Evolutionary conservation across 2,329 filamentous ascomycete genomes (phyloP), one percentile per base, ranked within the genome.

Genomic region (Trichocomaceae sp.): DNA sequence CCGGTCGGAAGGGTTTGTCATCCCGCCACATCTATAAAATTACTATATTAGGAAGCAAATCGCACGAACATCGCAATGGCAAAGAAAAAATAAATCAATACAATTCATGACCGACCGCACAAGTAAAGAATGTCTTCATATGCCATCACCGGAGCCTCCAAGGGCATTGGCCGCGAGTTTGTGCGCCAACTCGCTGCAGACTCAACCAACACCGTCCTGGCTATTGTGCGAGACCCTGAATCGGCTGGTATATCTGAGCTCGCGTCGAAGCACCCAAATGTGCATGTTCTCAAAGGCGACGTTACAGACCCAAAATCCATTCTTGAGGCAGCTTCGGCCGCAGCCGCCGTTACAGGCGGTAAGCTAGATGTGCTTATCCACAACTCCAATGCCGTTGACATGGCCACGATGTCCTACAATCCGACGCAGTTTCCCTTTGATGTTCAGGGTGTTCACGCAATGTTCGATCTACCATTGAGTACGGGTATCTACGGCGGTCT

Each of bases 331-430:
- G 71, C 70, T 17, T 59, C 62, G 2, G 58, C 63, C 31, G 61
- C 64, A 15, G 59, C 68, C 12, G 52, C 60, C n/a, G 61, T 75
- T 54, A 72, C 69, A 5, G 65, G 62, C 20, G 71, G 71, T 29
- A 66, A 58, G 22, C 64, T 76, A 19, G 74, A 77, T 60, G 67
- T 73, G 46, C 60, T 77, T 15, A 71, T 77, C 56, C 67, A 72
- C 50, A 76, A 73, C 52, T 71, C 69, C 31, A 70, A 65, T 44
- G 63, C 67, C 17, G 54, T 71, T n/a, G 60, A 66, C 13, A 7
- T 62, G 13, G 46, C 56, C 10, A 54, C 60, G 1, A 47, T 62
- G 46, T 54, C 53, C 29, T 42, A 47, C 12, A 57, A 42, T 20
- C 64, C 66, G 13, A 59, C 53, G 7, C 48, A 55, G 31, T 17